These are phyloP conservation scores for Podospora appendiculata DNA, from an alignment of 495 filamentous ascomycete species.

Conservation along the genomic window DNA sequence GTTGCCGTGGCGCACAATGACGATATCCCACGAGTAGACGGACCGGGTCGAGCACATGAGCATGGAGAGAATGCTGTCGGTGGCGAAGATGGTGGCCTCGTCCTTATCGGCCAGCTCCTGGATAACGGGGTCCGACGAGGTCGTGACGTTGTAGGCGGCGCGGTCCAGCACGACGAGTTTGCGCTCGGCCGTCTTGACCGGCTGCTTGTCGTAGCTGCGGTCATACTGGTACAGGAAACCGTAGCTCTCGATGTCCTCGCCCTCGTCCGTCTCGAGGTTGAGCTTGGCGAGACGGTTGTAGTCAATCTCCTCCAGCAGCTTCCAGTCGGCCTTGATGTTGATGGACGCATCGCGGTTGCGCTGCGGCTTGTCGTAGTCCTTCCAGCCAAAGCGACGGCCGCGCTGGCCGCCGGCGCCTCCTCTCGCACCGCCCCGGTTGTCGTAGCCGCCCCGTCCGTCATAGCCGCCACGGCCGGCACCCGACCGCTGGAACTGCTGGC, in stretches of 20 bases:
- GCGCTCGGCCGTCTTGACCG: constrained; percentile 79
- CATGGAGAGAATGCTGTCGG: constrained; percentile 95
- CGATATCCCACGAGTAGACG: constrained; percentile 96
- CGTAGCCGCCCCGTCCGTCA: constrained; percentile 43
- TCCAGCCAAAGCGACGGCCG: constrained; percentile 90
- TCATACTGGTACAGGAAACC: constrained; percentile 98
- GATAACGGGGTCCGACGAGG: constrained; percentile 89
- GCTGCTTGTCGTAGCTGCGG: constrained; percentile 83
- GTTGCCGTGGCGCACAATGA: constrained; percentile 82
- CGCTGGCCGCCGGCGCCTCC: constrained; percentile 43
- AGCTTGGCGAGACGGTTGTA: constrained; percentile 91
- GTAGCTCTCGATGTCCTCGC: constrained; percentile 90
- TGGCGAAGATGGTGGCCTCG: constrained; percentile 94
- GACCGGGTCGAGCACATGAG: constrained; percentile 95
- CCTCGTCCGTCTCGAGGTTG: constrained; percentile 87
- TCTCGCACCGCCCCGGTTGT: constrained; percentile 52
- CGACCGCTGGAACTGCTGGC: constrained; percentile 39
- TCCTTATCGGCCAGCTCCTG: constrained; percentile 95
- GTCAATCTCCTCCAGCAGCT: constrained; percentile 95
- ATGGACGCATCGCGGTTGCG: constrained; percentile 92
- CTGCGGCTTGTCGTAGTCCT: constrained; percentile 96
- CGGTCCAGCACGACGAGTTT: constrained; percentile 83
- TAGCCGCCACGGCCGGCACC: constrained; percentile 34
- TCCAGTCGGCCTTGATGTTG: constrained; percentile 90
- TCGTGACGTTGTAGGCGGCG: constrained; percentile 95